Evolutionary conservation across 2,329 filamentous ascomycete species (phyloP).

Genomic region (Xylaria arbuscula): DNA sequence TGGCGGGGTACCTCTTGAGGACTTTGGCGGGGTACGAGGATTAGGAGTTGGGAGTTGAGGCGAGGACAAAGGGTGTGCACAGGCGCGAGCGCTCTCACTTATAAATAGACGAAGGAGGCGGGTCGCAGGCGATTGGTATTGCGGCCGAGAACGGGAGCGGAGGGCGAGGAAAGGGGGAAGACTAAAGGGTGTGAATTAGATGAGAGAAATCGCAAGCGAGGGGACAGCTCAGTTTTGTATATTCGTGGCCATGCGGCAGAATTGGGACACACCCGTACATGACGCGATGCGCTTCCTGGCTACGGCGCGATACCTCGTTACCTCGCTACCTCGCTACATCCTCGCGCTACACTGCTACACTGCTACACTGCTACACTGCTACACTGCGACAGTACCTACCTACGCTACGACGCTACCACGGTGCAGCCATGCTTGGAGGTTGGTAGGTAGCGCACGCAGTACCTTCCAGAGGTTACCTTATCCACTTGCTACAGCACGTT

Average conservation of each 20-base stretch:
- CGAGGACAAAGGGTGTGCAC: background rate
- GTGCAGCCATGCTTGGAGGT: conserved; percentile 1
- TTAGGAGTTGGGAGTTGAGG: background rate
- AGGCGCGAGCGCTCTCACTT: conserved; percentile 10
- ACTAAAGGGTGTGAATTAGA: conserved; percentile 37
- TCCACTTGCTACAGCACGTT: conserved; percentile 3
- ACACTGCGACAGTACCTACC: conserved; percentile 7
- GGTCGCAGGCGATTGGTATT: background rate
- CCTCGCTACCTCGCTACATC: conserved; percentile 16
- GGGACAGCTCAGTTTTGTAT: conserved; percentile 36
- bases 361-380: background rate
- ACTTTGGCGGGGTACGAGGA: conserved; percentile 23
- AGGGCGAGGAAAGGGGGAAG: conserved; percentile 25
- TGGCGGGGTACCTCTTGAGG: conserved; percentile 34
- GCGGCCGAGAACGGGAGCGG: conserved; percentile 12
- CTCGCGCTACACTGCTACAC: conserved; percentile 1
- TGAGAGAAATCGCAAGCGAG: conserved; percentile 25
- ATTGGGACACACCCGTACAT: background rate
- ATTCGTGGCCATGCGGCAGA: conserved; percentile 28
- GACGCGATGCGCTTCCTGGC: conserved; percentile 1
- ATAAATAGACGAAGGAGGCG: conserved; percentile 18
- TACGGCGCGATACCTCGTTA: conserved; percentile 6
- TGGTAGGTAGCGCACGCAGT: background rate
- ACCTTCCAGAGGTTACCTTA: background rate
- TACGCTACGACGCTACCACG: conserved; percentile 3